Percentiles rank a stretch among this genome's conserved stretches.
Evolutionary conservation across 345 rosid species (phyloP).

Genomic region (Firmiana major): DNA sequence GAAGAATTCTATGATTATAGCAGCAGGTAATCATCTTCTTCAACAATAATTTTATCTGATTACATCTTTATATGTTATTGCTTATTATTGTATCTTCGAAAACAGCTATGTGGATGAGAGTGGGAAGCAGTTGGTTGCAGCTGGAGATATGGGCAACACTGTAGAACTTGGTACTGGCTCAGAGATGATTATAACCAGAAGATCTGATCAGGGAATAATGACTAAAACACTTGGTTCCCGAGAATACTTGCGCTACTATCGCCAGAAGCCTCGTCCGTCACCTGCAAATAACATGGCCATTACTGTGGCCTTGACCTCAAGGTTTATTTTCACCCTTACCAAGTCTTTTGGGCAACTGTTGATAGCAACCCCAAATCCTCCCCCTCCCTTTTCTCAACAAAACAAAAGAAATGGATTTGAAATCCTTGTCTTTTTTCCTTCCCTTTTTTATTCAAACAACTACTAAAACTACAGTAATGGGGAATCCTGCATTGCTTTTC

Average conservation of each 20-base stretch:
- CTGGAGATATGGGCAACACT: slow-evolving; percentile 48
- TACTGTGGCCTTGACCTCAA: slow-evolving; percentile 64
- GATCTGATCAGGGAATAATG: slow-evolving; percentile 37
- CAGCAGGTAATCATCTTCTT: slow-evolving; percentile 57
- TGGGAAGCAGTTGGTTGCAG: slow-evolving; percentile 68
- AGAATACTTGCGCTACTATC: slow-evolving; percentile 80
- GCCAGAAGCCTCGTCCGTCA: slow-evolving; percentile 87
- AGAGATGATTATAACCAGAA: slow-evolving; percentile 76
- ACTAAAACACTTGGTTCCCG: slow-evolving; percentile 82
- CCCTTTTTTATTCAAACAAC: neutral
- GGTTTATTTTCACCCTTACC: slow-evolving; percentile 36
- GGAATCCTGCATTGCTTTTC: slow-evolving; percentile 9
- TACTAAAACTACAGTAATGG: neutral
- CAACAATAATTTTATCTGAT: neutral
- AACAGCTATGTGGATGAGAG: slow-evolving; percentile 73
- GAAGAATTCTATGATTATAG: slow-evolving; percentile 94
- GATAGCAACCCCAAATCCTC: neutral
- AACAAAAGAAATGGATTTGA: neutral
- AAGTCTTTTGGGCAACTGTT: neutral
- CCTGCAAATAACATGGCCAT: slow-evolving; percentile 47
- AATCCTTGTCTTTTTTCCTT: neutral
- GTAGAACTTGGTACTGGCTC: slow-evolving; percentile 77
- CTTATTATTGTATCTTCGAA: slow-evolving; percentile 5
- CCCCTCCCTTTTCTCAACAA: neutral
- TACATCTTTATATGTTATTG: neutral